A percentile compares a stretch with the other conserved stretches of the same genome.
Conservation (phyloP, 495 filamentous ascomycete genomes). For the Xylona heveae region DNA sequence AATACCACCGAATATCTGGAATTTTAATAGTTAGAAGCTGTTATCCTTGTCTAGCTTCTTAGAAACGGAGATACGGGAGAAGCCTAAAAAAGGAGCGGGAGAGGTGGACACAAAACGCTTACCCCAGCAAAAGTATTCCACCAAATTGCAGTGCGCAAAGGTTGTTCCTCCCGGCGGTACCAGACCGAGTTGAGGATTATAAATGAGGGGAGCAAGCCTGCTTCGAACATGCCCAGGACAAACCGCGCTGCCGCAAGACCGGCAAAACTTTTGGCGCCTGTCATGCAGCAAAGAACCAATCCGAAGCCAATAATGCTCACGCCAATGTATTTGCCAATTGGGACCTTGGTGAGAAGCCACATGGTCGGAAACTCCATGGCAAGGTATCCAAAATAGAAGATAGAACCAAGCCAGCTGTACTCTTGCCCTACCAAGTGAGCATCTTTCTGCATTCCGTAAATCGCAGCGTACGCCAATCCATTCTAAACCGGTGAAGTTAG, state of each 20-base stretch:
- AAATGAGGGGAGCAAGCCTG: background rate
- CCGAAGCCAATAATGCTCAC: background rate
- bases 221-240: background rate
- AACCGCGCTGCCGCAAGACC: background rate
- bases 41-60: background rate
- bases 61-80: no score
- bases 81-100: no score
- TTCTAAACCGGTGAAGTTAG: no score
- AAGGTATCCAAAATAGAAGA: no score
- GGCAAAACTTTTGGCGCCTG: background rate
- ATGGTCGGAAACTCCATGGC: constrained; percentile 23
- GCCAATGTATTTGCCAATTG: constrained; percentile 19
- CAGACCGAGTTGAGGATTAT: background rate
- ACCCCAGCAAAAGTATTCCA: no score
- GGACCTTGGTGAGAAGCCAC: constrained; percentile 34
- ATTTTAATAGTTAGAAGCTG: background rate
- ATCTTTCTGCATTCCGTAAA: no score
- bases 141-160: background rate
- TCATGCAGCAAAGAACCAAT: background rate
- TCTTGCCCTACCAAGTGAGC: no score
- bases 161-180: background rate
- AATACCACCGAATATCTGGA: constrained; percentile 21
- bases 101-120: no score
- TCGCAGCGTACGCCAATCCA: no score
- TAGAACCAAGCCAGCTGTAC: no score